Conservation (phyloP, 2,329 filamentous ascomycete species). For the Cadophora sp. region DNA sequence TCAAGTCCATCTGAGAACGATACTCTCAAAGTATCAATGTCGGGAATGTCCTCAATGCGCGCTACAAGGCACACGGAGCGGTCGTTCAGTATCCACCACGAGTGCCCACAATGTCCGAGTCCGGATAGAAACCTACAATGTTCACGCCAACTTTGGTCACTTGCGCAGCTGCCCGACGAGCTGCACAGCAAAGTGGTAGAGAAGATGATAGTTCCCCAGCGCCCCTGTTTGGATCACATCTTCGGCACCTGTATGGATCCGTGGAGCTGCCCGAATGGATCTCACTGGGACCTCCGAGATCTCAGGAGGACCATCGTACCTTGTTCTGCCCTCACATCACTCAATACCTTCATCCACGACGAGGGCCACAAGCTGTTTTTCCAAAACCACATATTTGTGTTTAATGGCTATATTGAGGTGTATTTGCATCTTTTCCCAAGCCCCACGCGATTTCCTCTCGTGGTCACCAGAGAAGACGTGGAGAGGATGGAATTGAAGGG, state of each 20-base stretch:
- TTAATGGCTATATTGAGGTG: neutral
- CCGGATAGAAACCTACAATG: neutral
- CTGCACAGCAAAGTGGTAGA: constrained; percentile 9
- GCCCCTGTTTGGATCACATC: constrained; percentile 11
- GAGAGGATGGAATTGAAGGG: neutral
- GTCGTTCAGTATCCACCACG: neutral
- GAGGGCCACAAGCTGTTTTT: constrained; percentile 20
- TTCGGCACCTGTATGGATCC: constrained; percentile 17
- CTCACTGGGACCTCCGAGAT: neutral
- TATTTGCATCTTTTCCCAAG: neutral
- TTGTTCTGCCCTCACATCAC: neutral
- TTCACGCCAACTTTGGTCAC: neutral
- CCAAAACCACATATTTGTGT: constrained; percentile 18
- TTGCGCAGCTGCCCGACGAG: constrained; percentile 10
- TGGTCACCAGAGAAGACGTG: neutral
- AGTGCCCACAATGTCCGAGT: constrained; percentile 12
- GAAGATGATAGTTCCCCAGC: neutral
- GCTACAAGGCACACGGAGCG: too few relatives aligned
- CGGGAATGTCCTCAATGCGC: neutral
- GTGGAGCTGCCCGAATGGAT: constrained; percentile 16
- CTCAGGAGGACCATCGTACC: neutral
- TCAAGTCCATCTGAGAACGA: neutral
- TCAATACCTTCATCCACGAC: neutral
- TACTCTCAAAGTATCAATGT: neutral
- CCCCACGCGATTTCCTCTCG: neutral